phyloP scores from a whole-genome alignment of 306 rosid genomes.

The Quercus rubra region DNA sequence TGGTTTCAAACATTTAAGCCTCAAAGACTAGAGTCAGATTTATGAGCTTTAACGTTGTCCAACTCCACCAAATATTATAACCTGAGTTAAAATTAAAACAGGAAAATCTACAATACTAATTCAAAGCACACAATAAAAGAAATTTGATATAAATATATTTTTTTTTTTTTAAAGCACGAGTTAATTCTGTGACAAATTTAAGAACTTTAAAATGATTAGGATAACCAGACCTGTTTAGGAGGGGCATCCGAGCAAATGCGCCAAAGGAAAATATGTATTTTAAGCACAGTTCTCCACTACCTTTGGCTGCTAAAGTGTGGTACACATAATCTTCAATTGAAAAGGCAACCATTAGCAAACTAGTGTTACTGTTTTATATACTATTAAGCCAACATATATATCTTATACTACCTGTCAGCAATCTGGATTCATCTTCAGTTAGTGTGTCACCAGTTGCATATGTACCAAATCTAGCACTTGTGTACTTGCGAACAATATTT shows the following conservation, averaged over 20 bases:
- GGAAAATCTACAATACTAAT: neutral
- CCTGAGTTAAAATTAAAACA: too few species aligned
- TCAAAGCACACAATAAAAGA: neutral
- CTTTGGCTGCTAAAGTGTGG: conserved; percentile 91
- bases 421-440: conserved; percentile 61
- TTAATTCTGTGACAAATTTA: neutral
- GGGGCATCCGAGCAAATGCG: conserved; percentile 83
- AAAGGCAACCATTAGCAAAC: conserved; percentile 27
- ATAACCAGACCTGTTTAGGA: conserved; percentile 67
- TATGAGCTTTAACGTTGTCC: neutral
- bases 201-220: neutral
- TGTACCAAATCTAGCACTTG: conserved; percentile 68
- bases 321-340: conserved; percentile 72
- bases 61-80: neutral
- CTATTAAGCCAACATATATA: conserved; percentile 9
- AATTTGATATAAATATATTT: neutral
- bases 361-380: neutral
- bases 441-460: conserved; percentile 58
- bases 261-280: conserved; percentile 85
- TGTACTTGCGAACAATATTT: conserved; percentile 63
- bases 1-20: neutral
- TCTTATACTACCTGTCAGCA: conserved; percentile 65
- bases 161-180: too few species aligned
- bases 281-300: conserved; percentile 95
- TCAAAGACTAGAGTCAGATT: neutral